Evolutionary conservation across 345 rosid genomes (phyloP).

Genomic region (Camelina laxa): DNA sequence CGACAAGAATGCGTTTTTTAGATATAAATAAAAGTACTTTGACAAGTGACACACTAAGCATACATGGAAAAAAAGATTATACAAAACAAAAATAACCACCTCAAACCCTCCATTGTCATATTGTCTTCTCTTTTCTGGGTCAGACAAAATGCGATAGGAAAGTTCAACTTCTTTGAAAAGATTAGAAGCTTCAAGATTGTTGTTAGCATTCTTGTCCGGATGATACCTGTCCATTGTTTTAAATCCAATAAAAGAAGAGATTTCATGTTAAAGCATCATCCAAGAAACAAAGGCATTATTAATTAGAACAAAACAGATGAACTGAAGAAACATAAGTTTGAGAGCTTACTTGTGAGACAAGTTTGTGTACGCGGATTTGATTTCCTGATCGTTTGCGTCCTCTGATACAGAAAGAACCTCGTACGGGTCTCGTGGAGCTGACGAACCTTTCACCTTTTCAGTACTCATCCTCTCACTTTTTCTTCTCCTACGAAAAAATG

Average conservation of each 20-base stretch:
- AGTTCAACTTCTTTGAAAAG: constrained; percentile 94
- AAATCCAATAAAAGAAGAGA: neutral
- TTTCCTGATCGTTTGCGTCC: constrained; percentile 92
- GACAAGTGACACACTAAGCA: neutral
- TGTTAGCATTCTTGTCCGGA: constrained; percentile 94
- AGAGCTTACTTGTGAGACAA: constrained; percentile 85
- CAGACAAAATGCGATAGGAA: constrained; percentile 94
- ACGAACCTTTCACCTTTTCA: constrained; percentile 67
- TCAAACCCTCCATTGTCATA: constrained; percentile 94
- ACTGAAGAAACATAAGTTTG: too few relatives aligned
- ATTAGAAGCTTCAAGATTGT: constrained; percentile 86
- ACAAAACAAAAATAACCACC: constrained; percentile 49
- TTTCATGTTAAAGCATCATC: neutral
- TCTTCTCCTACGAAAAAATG: neutral
- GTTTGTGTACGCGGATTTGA: constrained; percentile 90
- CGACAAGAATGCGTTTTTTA: neutral
- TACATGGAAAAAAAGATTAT: too few relatives aligned
- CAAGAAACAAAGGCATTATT: neutral
- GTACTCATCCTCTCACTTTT: constrained; percentile 51
- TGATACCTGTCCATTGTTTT: constrained; percentile 63
- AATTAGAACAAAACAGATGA: neutral
- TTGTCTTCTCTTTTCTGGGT: constrained; percentile 96
- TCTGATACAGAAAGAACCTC: constrained; percentile 82
- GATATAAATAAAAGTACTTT: neutral
- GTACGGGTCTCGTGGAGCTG: constrained; percentile 86